Percentiles rank a stretch among this genome's conserved stretches.
phyloP scores from a whole-genome alignment of 2,329 filamentous ascomycete genomes.

The Chaetomiaceae sp. region DNA sequence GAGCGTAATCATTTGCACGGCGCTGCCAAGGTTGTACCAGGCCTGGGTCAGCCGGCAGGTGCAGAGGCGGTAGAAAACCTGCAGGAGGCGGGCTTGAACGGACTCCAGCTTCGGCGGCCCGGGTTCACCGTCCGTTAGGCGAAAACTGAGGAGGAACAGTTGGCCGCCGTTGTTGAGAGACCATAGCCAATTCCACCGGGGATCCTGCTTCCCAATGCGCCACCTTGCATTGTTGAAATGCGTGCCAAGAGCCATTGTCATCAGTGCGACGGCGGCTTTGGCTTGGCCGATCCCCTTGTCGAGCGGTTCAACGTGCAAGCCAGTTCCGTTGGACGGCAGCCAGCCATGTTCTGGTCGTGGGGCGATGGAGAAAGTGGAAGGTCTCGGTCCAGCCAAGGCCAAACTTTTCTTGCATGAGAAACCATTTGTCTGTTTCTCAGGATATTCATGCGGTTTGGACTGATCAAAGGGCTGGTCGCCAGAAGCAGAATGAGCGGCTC shows the following conservation, averaged over 20 bases:
- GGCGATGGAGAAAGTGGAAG: constrained; percentile 21
- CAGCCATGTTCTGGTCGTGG: constrained; percentile 17
- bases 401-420: constrained; percentile 15
- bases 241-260: constrained; percentile 18
- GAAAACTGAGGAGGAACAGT: constrained; percentile 37
- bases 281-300: constrained; percentile 13
- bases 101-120: constrained; percentile 49
- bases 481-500: neutral
- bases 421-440: constrained; percentile 6
- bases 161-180: constrained; percentile 32
- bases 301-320: constrained; percentile 22
- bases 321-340: constrained; percentile 59
- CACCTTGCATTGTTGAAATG: constrained; percentile 9
- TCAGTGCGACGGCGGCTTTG: constrained; percentile 17
- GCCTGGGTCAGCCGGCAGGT: constrained; percentile 55
- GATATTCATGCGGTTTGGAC: constrained; percentile 1
- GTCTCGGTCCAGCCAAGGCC: constrained; percentile 19
- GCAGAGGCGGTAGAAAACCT: constrained; percentile 52
- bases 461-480: constrained; percentile 18
- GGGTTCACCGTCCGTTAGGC: constrained; percentile 36
- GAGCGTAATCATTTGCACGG: constrained; percentile 44
- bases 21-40: constrained; percentile 55
- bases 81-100: constrained; percentile 51
- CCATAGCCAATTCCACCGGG: constrained; percentile 19
- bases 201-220: constrained; percentile 3